These are phyloP conservation scores for Westerdykella ornata DNA, from an alignment of 2,329 filamentous ascomycete species.

Conservation along the genomic window DNA sequence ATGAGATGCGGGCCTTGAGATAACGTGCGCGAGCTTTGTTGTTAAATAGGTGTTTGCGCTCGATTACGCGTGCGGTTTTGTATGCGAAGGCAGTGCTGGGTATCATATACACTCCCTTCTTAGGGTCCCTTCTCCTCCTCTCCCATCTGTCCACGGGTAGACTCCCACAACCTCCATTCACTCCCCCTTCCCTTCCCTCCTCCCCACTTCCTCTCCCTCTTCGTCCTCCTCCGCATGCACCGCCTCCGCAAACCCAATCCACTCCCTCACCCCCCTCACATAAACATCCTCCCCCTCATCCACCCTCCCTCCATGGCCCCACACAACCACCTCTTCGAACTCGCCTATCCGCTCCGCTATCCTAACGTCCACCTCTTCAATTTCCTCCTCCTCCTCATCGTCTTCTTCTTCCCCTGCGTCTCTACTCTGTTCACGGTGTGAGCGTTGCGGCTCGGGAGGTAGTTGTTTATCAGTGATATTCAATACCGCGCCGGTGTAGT, in stretches of 20 bases:
- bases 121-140: not conserved
- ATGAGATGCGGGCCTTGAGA: no score
- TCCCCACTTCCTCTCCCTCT: slow-evolving; percentile 1
- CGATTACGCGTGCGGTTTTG: no score
- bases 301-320: slow-evolving; percentile 67
- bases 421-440: not conserved
- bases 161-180: not conserved
- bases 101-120: not conserved
- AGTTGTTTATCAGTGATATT: slow-evolving; percentile 23
- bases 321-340: slow-evolving; percentile 74
- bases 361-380: slow-evolving; percentile 20
- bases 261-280: slow-evolving; percentile 69
- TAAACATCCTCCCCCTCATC: slow-evolving; percentile 61
- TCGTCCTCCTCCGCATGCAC: slow-evolving; percentile 26
- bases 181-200: not conserved
- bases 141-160: not conserved
- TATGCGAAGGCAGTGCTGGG: no score
- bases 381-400: slow-evolving; percentile 14
- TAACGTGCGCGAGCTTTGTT: no score
- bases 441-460: slow-evolving; percentile 6
- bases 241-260: slow-evolving; percentile 66
- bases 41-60: no score
- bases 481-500: slow-evolving; percentile 53
- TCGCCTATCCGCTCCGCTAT: slow-evolving; percentile 56
- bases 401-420: slow-evolving; percentile 12